Evolutionary conservation across 257 asterid genomes (phyloP).

Genomic region (Jaltomata sinuosa): DNA sequence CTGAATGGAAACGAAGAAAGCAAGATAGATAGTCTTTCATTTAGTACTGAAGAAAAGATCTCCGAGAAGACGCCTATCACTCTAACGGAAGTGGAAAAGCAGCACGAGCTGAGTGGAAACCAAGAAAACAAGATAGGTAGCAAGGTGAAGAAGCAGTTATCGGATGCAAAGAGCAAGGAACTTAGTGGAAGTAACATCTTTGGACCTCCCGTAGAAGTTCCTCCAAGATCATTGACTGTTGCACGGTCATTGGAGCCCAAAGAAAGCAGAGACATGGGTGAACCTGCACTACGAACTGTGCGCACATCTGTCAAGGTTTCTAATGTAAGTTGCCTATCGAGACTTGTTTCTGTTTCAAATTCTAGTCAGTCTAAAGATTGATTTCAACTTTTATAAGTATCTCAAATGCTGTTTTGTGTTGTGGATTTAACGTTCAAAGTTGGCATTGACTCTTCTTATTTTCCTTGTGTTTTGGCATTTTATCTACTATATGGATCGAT

Average conservation of each 20-base stretch:
- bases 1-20: slow-evolving; percentile 65
- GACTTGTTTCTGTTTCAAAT: not conserved
- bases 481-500: not conserved
- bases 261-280: slow-evolving; percentile 52
- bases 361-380: not conserved
- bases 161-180: slow-evolving; percentile 76
- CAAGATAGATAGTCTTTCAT: slow-evolving; percentile 47
- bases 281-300: slow-evolving; percentile 63
- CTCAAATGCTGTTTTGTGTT: not conserved
- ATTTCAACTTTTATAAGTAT: not conserved
- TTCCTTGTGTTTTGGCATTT: not conserved
- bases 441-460: not conserved
- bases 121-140: slow-evolving; percentile 46
- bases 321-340: slow-evolving; percentile 47
- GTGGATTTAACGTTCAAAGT: not conserved
- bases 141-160: slow-evolving; percentile 50
- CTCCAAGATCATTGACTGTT: slow-evolving; percentile 45
- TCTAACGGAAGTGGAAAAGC: slow-evolving; percentile 75
- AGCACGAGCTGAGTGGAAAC: slow-evolving; percentile 76
- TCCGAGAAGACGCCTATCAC: slow-evolving; percentile 73
- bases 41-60: slow-evolving; percentile 56
- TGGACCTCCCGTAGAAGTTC: slow-evolving; percentile 78
- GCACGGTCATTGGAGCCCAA: slow-evolving; percentile 36
- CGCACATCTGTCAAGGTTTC: slow-evolving; percentile 93
- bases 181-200: slow-evolving; percentile 85